phyloP scores from a whole-genome alignment of 2,329 filamentous ascomycete genomes.

The Rhexocercosporidium sp. region DNA sequence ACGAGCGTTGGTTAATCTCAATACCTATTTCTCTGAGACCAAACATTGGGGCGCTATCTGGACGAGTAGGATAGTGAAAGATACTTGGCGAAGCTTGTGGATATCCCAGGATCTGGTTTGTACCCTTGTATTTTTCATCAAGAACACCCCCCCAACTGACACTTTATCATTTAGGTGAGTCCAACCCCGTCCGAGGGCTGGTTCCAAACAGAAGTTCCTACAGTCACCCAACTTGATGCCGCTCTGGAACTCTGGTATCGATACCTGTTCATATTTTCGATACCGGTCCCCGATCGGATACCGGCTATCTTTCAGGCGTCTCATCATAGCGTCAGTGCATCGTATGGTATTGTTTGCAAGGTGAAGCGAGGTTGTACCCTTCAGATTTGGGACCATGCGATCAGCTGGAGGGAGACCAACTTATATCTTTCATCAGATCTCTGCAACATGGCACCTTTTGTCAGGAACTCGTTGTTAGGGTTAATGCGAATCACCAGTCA shows the following conservation, averaged over 20 bases:
- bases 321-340: slow-evolving; percentile 64
- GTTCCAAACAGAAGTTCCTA: slow-evolving; percentile 48
- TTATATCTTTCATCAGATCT: slow-evolving; percentile 38
- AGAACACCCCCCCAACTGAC: slow-evolving; percentile 42
- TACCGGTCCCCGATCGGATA: slow-evolving; percentile 46
- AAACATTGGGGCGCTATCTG: slow-evolving; percentile 53
- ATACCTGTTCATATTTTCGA: slow-evolving; percentile 52
- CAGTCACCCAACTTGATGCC: slow-evolving; percentile 16
- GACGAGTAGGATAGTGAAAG: slow-evolving; percentile 51
- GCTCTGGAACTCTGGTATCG: slow-evolving; percentile 39
- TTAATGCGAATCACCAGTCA: slow-evolving; percentile 27
- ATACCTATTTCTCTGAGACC: slow-evolving; percentile 45
- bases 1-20: slow-evolving; percentile 34
- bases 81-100: slow-evolving; percentile 51
- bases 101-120: slow-evolving; percentile 41
- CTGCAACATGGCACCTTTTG: slow-evolving; percentile 33
- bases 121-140: slow-evolving; percentile 38
- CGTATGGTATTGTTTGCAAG: slow-evolving; percentile 66
- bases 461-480: slow-evolving; percentile 35
- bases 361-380: slow-evolving; percentile 62
- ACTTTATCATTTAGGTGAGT: not conserved
- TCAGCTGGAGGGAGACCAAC: slow-evolving; percentile 59
- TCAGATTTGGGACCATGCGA: slow-evolving; percentile 68
- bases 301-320: slow-evolving; percentile 66
- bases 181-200: slow-evolving; percentile 46